A percentile compares a stretch with the other conserved stretches of the same genome.
These are phyloP conservation scores for Xerocomellus dryophilus DNA, from an alignment of 768 basidiomycete genomes.

Conservation along the genomic window DNA sequence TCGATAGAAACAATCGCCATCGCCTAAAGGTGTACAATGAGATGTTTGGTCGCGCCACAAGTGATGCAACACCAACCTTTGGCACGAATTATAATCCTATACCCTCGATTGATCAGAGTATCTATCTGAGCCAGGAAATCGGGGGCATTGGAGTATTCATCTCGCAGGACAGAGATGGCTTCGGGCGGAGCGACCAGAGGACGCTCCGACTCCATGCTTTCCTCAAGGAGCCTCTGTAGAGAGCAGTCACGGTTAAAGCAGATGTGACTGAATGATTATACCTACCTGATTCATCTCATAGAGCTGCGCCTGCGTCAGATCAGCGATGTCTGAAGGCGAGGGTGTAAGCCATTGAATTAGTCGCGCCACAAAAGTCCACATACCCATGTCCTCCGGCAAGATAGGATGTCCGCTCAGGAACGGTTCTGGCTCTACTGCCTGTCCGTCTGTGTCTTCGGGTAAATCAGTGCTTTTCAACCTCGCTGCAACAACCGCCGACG, in stretches of 20 bases:
- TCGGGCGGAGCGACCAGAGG: slow-evolving; percentile 56
- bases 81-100: slow-evolving; percentile 61
- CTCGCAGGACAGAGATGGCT: slow-evolving; percentile 52
- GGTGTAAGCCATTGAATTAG: background rate
- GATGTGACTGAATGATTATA: background rate
- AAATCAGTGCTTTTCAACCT: slow-evolving; percentile 27
- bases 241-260: background rate
- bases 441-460: slow-evolving; percentile 16
- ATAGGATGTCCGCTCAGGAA: slow-evolving; percentile 31
- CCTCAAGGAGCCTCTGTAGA: slow-evolving; percentile 39
- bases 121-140: slow-evolving; percentile 74
- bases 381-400: slow-evolving; percentile 31
- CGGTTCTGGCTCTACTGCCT: slow-evolving; percentile 3
- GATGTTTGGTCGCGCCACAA: background rate
- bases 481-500: slow-evolving; percentile 7
- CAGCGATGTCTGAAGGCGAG: slow-evolving; percentile 29
- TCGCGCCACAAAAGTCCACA: background rate
- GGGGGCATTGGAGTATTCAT: slow-evolving; percentile 61
- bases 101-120: slow-evolving; percentile 62
- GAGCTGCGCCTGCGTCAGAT: slow-evolving; percentile 34
- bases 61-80: slow-evolving; percentile 48
- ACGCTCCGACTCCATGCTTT: slow-evolving; percentile 36
- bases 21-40: slow-evolving; percentile 45
- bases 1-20: slow-evolving; percentile 92
- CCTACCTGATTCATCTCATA: slow-evolving; percentile 42